phyloP scores from a whole-genome alignment of 176 grass and related monocot genomes.

The Neostapfia colusana region DNA sequence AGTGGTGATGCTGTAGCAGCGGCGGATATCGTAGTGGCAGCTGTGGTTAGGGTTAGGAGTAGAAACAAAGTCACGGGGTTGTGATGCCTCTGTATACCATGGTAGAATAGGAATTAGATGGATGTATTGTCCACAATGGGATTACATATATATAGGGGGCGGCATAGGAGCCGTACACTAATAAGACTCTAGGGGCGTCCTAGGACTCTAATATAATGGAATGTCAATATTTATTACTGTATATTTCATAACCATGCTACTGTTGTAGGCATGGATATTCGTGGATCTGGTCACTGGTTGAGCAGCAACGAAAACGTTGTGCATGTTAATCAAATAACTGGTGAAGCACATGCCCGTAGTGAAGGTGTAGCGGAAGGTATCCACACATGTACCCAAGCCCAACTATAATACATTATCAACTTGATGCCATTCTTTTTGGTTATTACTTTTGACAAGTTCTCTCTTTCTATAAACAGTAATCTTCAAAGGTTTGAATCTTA shows the following conservation, averaged over 20 bases:
- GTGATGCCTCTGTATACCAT: no score
- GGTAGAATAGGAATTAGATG: no score
- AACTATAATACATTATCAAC: slow-evolving; percentile 17
- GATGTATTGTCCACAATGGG: no score
- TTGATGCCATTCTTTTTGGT: slow-evolving; percentile 10
- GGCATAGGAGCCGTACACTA: no score
- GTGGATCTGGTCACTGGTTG: slow-evolving; percentile 66
- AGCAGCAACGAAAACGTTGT: slow-evolving; percentile 80
- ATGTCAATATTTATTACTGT: neutral
- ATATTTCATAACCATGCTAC: slow-evolving; percentile 26
- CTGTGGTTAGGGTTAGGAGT: no score
- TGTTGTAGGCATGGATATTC: slow-evolving; percentile 46
- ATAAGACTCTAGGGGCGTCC: no score
- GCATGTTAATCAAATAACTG: slow-evolving; percentile 61
- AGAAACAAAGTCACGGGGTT: no score
- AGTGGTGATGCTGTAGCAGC: no score
- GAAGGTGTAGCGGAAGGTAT: slow-evolving; percentile 82
- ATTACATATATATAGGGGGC: no score
- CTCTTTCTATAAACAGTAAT: slow-evolving; percentile 56
- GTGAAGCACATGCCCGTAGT: slow-evolving; percentile 67
- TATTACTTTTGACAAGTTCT: slow-evolving; percentile 17
- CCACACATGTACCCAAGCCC: neutral
- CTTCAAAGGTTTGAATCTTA: slow-evolving; percentile 64
- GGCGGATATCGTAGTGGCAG: no score
- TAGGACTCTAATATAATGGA: no score